These are phyloP conservation scores for Cinnamomum chago DNA, from an alignment of 164 flowering plant species.

Conservation along the genomic window DNA sequence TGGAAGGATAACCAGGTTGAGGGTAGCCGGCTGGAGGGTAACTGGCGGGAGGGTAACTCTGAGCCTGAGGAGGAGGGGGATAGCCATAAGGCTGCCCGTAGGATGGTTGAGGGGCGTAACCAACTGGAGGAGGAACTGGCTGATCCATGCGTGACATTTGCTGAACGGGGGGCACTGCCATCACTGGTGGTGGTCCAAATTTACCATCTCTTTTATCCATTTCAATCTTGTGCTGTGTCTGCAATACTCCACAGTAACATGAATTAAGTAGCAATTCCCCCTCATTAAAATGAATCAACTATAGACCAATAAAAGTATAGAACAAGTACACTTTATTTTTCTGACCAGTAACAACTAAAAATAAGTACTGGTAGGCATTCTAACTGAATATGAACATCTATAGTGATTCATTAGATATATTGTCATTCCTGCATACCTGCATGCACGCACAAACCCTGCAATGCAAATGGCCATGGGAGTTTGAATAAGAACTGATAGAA, in stretches of 20 bases:
- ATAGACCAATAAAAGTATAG: no score
- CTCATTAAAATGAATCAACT: neutral
- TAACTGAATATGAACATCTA: neutral
- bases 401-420: neutral
- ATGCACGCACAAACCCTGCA: conserved; percentile 68
- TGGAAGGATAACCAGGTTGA: conserved; percentile 20
- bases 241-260: conserved; percentile 17
- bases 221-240: conserved; percentile 70
- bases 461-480: neutral
- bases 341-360: neutral
- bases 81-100: conserved; percentile 33
- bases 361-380: neutral
- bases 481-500: neutral
- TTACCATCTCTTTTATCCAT: conserved; percentile 62
- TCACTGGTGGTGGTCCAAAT: conserved; percentile 36
- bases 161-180: conserved; percentile 51
- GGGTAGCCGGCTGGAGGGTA: conserved; percentile 28
- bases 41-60: conserved; percentile 28
- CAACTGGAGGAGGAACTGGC: conserved; percentile 38
- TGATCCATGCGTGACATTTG: conserved; percentile 64
- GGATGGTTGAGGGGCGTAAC: conserved; percentile 36
- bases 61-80: conserved; percentile 33
- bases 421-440: conserved; percentile 31
- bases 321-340: no score
- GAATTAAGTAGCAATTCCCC: neutral